Evolutionary conservation across 768 basidiomycete genomes (phyloP), one percentile per base, ranked within the genome.

Genomic region (Pleurotus platypus): DNA sequence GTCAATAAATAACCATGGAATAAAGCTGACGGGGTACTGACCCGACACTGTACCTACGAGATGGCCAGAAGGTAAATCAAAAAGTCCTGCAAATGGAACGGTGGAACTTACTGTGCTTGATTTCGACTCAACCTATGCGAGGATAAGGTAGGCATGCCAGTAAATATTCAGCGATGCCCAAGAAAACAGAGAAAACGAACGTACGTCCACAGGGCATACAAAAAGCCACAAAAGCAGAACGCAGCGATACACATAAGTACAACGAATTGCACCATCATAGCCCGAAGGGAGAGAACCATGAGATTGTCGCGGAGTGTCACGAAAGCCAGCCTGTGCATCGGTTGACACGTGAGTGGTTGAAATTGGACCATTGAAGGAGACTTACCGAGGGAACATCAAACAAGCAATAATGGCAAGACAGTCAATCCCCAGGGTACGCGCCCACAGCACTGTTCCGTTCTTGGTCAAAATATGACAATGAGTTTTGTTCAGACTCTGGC

Each of bases 131-230:
- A 66, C 11, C 89, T 92, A 40, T n/a, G n/a, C 16, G 51, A 40
- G 24, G 56, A 46, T 46, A 26, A 26, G 24, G 24, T 5, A 38
- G 37, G 30, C 42, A 63, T 5, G 50, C 39, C 47, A 40, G 49
- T 42, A 47, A 40, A 38, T 49, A 6, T 46, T 37, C 18, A 30
- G 26, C 5, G 49, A 15, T 37, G 27, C 24, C 30, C 42, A 13
- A 40, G 15, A 57, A 58, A 20, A 9, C 20, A 2, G 37, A 50
- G 42, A 4, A 26, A 6, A 26, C 0, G 30, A 1, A 84, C 93
- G 67, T 72, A 94, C 84, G 93, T 97, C 89, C 89, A 97, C 8
- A 98, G 75, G 0, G 92, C 93, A 71, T 97, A 98, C 46, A 94
- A 69, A 69, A 98, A 98, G 2, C 94, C 94, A 35, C 86, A 84